A percentile compares a stretch with the other conserved stretches of the same genome.
Evolutionary conservation across 2,329 filamentous ascomycete species (phyloP).

Genomic region (Dactylellina haptotyla): DNA sequence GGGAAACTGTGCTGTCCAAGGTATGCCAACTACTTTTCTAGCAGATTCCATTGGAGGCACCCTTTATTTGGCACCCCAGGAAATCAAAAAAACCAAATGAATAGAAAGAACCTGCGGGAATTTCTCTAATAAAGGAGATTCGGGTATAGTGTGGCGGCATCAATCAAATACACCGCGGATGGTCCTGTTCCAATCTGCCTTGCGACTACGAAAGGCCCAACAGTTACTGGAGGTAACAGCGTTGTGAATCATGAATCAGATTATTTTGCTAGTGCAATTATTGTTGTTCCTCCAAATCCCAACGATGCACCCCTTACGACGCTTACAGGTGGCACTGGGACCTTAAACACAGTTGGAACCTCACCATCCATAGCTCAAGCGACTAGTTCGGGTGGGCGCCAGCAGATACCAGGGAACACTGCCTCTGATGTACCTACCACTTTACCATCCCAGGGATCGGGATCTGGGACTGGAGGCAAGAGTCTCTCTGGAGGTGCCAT

Average conservation of each 20-base stretch:
- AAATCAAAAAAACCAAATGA: no score
- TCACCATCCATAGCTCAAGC: not conserved
- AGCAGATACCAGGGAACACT: not conserved
- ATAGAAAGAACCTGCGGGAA: no score
- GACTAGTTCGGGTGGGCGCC: not conserved
- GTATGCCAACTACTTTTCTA: not conserved
- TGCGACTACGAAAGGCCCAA: conserved; percentile 34
- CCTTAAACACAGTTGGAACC: not conserved
- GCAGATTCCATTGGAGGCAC: no score
- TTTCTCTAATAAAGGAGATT: not conserved
- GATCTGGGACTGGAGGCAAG: not conserved
- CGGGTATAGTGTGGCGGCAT: conserved; percentile 9
- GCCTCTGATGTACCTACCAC: not conserved
- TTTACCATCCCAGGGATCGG: conserved; percentile 2
- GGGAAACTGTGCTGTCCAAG: conserved; percentile 47
- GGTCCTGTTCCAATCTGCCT: conserved; percentile 31
- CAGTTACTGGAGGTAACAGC: conserved; percentile 15
- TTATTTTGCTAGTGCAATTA: conserved; percentile 40
- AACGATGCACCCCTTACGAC: conserved; percentile 5
- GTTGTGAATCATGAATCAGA: conserved; percentile 38
- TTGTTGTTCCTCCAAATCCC: conserved; percentile 5
- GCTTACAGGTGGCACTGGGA: not conserved
- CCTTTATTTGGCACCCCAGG: no score
- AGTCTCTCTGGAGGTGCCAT: conserved; percentile 32
- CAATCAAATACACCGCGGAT: conserved; percentile 31